Evolutionary conservation across 257 asterid genomes (phyloP), one percentile per base, ranked within the genome.

Genomic region (Jacaranda copaia): DNA sequence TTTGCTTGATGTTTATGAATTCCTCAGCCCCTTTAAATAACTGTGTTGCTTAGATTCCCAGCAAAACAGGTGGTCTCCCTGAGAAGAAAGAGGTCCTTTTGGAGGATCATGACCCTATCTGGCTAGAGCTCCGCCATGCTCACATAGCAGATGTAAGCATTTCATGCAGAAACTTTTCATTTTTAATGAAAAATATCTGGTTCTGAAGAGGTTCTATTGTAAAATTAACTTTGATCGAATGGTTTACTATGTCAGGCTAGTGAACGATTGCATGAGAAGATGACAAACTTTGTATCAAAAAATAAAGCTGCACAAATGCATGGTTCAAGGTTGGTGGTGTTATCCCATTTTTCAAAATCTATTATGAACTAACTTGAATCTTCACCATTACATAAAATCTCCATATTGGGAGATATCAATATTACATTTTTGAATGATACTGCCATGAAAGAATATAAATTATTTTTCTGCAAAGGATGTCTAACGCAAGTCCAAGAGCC

Each of bases 61-160:
- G 88, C 83, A 88, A 86, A 84, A 76, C 80, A 75, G 90, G 87
- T 42, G 91, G 88, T 43, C 75, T 70, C 57, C 92, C 92, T 15
- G 95, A 89, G 86, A 88, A 80, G 87, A 89, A 88, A 80, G 91
- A 88, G 65, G 95, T 89, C 69, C 92, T 89, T 74, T 83, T 89
- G 91, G 95, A 88, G 85, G 95, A 89, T 76, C 95, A 88, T 40
- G 95, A 89, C 75, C 91, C 92, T 73, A 83, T 89, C 74, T 89
- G 95, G 95, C 85, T 88, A 65, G 95, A 89, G 88, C 92, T 89
- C 65, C 88, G 95, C 20, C 95, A 89, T 81, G 82, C 92, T 16
- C 95, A 89, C 78, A 89, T 89, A 78, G 95, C 95, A 78, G 91
- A 89, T 86, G 95, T 89, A 84, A 39, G 95, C 68, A 59, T 59